phyloP scores from a whole-genome alignment of 352 stramenopile species.

The Plasmopara viticola region DNA sequence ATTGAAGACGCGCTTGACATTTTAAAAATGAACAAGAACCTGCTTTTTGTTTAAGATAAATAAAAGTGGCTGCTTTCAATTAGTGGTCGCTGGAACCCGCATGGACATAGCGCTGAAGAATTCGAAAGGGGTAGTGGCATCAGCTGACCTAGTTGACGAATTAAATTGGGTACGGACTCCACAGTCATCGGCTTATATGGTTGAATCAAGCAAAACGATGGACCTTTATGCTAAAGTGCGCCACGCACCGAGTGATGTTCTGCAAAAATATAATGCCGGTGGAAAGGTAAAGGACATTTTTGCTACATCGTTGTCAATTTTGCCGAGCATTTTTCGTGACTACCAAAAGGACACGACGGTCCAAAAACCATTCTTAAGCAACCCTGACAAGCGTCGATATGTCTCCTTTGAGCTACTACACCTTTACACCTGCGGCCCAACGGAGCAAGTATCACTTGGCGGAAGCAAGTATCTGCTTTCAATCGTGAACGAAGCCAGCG shows the following conservation, averaged over 20 bases:
- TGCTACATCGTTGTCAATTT: neutral
- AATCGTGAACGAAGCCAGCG: too few species aligned
- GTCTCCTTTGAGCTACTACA: too few species aligned
- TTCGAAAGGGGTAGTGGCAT: constrained; percentile 13
- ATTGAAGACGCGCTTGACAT: neutral
- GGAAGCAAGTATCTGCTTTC: too few species aligned
- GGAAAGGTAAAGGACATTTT: neutral
- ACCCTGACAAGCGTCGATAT: too few species aligned
- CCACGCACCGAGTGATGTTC: neutral
- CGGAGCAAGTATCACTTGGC: too few species aligned
- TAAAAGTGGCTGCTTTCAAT: constrained; percentile 11
- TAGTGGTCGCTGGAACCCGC: constrained; percentile 11
- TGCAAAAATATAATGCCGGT: neutral
- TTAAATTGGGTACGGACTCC: constrained; percentile 13
- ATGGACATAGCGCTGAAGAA: constrained; percentile 13
- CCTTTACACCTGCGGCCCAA: too few species aligned
- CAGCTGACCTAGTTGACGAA: constrained; percentile 11
- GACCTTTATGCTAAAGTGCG: neutral
- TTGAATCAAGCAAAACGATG: neutral
- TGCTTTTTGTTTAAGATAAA: constrained; percentile 18
- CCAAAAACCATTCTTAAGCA: neutral
- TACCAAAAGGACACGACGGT: neutral
- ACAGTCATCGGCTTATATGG: neutral
- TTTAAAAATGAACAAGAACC: constrained; percentile 10
- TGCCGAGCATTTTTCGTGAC: neutral